Evolutionary conservation across 257 asterid species (phyloP).

Genomic region (Cinchona pubescens): DNA sequence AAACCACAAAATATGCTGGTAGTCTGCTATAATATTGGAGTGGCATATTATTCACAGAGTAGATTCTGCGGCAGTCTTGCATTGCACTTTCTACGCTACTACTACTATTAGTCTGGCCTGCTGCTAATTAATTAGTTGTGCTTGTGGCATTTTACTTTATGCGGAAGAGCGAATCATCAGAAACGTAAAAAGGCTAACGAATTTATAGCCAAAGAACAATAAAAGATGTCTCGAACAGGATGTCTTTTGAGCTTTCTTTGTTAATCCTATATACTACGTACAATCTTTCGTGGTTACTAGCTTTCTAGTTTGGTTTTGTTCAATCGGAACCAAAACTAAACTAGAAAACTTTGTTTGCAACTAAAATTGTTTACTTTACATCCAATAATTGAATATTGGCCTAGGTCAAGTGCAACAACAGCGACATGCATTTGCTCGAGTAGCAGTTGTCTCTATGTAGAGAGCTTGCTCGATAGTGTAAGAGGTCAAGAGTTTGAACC

Average conservation of each 20-base stretch:
- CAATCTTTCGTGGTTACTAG: not conserved
- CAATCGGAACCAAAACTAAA: not conserved
- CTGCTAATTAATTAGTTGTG: not conserved
- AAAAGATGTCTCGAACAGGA: constrained; percentile 13
- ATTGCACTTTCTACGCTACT: not conserved
- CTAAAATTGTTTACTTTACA: not conserved
- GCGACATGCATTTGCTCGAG: not conserved
- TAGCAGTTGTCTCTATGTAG: not conserved
- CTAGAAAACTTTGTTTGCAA: not conserved
- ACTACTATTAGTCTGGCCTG: not conserved
- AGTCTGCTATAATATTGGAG: no score
- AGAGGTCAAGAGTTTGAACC: not conserved
- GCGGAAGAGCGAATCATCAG: constrained; percentile 6
- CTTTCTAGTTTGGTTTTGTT: constrained; percentile 6
- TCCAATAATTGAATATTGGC: not conserved
- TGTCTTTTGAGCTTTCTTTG: constrained; percentile 10
- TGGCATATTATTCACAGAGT: constrained; percentile 8
- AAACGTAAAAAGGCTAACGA: constrained; percentile 1
- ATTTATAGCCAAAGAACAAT: constrained; percentile 4
- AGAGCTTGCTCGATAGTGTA: not conserved
- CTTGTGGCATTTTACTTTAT: not conserved
- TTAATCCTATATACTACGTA: no score
- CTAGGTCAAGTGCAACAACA: not conserved
- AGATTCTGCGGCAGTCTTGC: constrained; percentile 14
- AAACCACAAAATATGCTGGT: no score